phyloP scores from a whole-genome alignment of 495 filamentous ascomycete species.

The Hypomontagnella monticulosa region DNA sequence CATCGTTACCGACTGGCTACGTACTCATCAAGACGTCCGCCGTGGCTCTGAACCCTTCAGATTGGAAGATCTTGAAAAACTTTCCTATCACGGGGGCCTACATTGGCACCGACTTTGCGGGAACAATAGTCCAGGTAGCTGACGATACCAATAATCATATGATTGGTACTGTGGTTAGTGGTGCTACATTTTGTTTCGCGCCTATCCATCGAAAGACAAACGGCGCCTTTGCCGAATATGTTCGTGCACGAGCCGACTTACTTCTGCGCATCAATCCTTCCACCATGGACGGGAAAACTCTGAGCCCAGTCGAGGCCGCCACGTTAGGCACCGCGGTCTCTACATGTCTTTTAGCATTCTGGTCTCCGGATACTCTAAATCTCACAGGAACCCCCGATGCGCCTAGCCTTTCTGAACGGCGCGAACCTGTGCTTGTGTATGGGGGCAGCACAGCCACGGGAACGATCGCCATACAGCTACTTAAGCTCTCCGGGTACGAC shows the following conservation, averaged over 20 bases:
- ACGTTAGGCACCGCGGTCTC: slow-evolving; percentile 28
- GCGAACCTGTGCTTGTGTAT: slow-evolving; percentile 52
- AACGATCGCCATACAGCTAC: slow-evolving; percentile 56
- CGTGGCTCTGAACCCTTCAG: slow-evolving; percentile 54
- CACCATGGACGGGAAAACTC: no score
- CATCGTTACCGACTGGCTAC: no score
- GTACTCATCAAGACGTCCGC: slow-evolving; percentile 57
- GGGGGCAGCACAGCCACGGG: slow-evolving; percentile 59
- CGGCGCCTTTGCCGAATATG: slow-evolving; percentile 47
- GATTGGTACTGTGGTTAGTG: slow-evolving; percentile 43
- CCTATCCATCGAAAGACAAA: slow-evolving; percentile 9
- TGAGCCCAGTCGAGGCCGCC: slow-evolving; percentile 37
- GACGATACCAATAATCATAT: not conserved
- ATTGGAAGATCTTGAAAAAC: slow-evolving; percentile 37
- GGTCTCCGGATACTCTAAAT: slow-evolving; percentile 23
- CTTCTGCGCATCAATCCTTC: slow-evolving; percentile 26
- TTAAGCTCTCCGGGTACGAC: slow-evolving; percentile 51
- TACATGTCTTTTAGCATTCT: slow-evolving; percentile 21
- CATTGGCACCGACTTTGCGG: slow-evolving; percentile 38
- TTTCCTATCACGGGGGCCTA: slow-evolving; percentile 28
- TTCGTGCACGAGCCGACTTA: slow-evolving; percentile 25
- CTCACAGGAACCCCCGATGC: slow-evolving; percentile 42
- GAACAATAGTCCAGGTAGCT: slow-evolving; percentile 28
- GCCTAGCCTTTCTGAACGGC: slow-evolving; percentile 33
- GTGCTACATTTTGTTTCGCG: slow-evolving; percentile 34